Evolutionary conservation across 1,284 basidiomycete genomes (phyloP), one percentile per base, ranked within the genome.

Genomic region (Xerocomus minutiporus): DNA sequence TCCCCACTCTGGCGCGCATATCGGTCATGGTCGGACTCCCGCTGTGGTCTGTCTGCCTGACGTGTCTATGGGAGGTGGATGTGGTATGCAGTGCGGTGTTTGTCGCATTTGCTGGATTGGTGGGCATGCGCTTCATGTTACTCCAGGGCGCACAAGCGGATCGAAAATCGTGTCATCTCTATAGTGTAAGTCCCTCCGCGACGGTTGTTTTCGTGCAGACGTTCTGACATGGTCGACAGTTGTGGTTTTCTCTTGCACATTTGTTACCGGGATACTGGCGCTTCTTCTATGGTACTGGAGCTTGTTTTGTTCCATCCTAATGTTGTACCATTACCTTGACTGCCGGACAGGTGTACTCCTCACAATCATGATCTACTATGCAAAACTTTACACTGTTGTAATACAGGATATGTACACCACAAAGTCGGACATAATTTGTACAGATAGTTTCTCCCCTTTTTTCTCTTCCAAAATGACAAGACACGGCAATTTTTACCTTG

Each of bases 171-270:
- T 69, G 69, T 52, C 61, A 71, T 38, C 59, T 71, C 28, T 69
- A 69, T 41, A 71, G 68, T 46, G 67, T 71, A 53, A 59, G 65
- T 23, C 35, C 29, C 12, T 7, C 13, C n/a, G 1, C 41, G 29
- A 13, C 8, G 3, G 15, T 3, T 17, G 26, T 31, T 20, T 31
- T n/a, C 23, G 25, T 25, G 11, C 9, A 13, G 1, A 20, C 20
- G 8, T 41, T n/a, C 44, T 51, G 34, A 52, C 20, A n/a, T 13
- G 9, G 20, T 40, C 23, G 20, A 28, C 40, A 68, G 66, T 28
- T 68, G 20, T 68, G 66, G 66, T 69, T 68, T 47, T 68, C 66
- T 28, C 52, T 70, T 34, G 67, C 68, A 0, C 67, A 71, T 51
- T 35, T 71, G 28, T 52, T 71, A 5, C 66, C 66, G 1, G 66